Base-by-base conservation (phyloP, 2,329 filamentous ascomycete genomes). In the Macrophomina tecta region DNA sequence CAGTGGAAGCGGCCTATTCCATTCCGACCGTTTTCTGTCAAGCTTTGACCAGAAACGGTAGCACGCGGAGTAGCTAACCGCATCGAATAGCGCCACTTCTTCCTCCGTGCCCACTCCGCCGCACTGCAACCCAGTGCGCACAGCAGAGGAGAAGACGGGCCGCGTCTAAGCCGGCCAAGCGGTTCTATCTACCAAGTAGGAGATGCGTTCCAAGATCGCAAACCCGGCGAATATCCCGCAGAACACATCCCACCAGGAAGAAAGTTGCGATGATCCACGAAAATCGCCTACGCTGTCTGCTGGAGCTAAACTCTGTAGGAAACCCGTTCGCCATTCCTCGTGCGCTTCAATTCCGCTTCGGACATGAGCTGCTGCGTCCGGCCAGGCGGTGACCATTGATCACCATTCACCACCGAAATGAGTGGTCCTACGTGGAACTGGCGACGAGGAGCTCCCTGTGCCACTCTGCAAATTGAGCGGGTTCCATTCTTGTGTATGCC, bases 1-100 rank as follows among this genome's bases (percentile, higher is more conserved):
- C 60, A 16, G 7, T 46, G 34, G 56, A 48, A 32, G 53, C 38
- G 55, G 55, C 30, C 40, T 16, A 14, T 14, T 48, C 42, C 56
- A 48, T 23, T 28, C 56, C 16, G 42, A 48, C 30, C 55, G 38
- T 58, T 58, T 58, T 28, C 55, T 58, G 55, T 42, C 55, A 58
- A 58, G 55, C 55, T 58, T 58, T 58, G 55, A 58, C 34, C 55
- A 45, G 9, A 45, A 42, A 45, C 36, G 23, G 18, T 18, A 28
- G 38, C 12, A 18, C 23, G 55, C 36, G 55, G 38, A 53, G 51
- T 9, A 18, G 30, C 51, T 42, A 58, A 30, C 55, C 55, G 38
- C 5, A 58, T 32, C 2, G 38, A 58, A 16, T 18, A 8, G 7
- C 14, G 38, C 36, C 36, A 7, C 11, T 5, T 23, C 7, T 28